Base-by-base conservation (phyloP, 352 stramenopile genomes). In the Phytopythium ostracodes region DNA sequence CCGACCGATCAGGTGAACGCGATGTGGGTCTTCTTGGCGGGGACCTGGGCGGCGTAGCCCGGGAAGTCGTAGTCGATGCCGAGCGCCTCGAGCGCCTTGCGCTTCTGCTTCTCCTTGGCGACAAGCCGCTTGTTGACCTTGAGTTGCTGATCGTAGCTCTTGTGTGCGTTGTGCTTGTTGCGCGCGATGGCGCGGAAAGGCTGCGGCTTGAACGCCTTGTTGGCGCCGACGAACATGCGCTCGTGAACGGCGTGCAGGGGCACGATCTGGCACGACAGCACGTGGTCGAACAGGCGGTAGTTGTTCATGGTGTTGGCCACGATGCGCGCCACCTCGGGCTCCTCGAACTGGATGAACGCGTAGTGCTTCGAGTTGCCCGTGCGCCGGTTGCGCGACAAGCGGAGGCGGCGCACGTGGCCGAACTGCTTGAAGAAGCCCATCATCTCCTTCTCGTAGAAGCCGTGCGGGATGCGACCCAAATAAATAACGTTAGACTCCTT, bases 381-480 rank as follows among this genome's bases (percentile, higher is more conserved):
- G 74, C 96, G 96, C 72, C 97, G 97, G 62, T 95, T 98, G 54
- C 97, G 92, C 59, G 89, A 98, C 17, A 99, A 67, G n/a, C 93
- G 82, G 56, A 98, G 80, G 56, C 89, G 83, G 20, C 75, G 79
- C 29, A 99, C 90, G 31, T 86, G 73, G 62, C 97, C 97, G 66
- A 99, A 99, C 78, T 99, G 96, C 61, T 93, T 89, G 56, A 99
- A 96, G 80, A 99, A 99, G 22, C 82, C 89, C 46, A 78, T 71
- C 68, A 99, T 94, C 77, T 99, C 89, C 66, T 92, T 86, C 81
- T 99, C 97, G 84, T 98, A 98, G 64, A 99, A 99, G 36, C 94
- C 92, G 70, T 96, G 82, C 31, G 96, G 96, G 65, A 99, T 80
- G 82, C 98, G 96, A 25, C 96, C 96, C 56, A 99, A 81, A 84